A percentile compares a stretch with the other conserved stretches of the same genome.
These are phyloP conservation scores for Suhomyces yuchorum DNA, from an alignment of 1,139 yeast species.

Conservation along the genomic window DNA sequence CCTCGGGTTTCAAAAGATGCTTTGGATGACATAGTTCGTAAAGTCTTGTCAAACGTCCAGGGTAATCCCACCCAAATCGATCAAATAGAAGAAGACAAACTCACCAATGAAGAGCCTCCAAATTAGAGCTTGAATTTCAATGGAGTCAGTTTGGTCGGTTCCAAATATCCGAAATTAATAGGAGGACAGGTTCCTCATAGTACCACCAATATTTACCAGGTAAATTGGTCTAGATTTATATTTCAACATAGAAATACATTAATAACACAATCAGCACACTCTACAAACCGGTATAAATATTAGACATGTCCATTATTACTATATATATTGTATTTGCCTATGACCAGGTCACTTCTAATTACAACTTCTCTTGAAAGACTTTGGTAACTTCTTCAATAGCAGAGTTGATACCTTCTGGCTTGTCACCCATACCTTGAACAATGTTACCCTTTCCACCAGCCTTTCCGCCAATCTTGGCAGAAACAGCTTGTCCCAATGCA, in stretches of 20 bases:
- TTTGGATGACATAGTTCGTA: conserved; percentile 48
- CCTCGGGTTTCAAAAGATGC: conserved; percentile 23
- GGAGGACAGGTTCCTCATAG: background rate
- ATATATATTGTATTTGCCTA: conserved; percentile 6
- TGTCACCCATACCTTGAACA: conserved; percentile 96
- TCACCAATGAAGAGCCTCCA: conserved; percentile 15
- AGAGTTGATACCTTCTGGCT: conserved; percentile 62
- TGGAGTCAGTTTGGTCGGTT: no score
- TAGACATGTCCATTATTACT: conserved; percentile 2
- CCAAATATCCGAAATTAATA: no score
- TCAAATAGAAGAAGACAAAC: conserved; percentile 53
- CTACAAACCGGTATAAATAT: no score
- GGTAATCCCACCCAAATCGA: conserved; percentile 57
- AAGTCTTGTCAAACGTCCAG: conserved; percentile 44
- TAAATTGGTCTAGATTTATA: no score
- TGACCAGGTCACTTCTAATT: conserved; percentile 1
- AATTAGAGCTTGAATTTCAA: background rate
- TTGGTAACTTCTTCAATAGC: conserved; percentile 73
- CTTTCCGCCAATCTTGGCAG: conserved; percentile 85
- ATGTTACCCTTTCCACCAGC: conserved; percentile 98
- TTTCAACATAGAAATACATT: no score
- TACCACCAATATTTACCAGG: no score
- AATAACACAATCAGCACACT: no score
- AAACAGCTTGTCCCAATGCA: conserved; percentile 71
- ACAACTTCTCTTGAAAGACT: conserved; percentile 59